Evolutionary conservation across 1,139 yeast species (phyloP).

Genomic region (Scheffersomyces segobiensis): DNA sequence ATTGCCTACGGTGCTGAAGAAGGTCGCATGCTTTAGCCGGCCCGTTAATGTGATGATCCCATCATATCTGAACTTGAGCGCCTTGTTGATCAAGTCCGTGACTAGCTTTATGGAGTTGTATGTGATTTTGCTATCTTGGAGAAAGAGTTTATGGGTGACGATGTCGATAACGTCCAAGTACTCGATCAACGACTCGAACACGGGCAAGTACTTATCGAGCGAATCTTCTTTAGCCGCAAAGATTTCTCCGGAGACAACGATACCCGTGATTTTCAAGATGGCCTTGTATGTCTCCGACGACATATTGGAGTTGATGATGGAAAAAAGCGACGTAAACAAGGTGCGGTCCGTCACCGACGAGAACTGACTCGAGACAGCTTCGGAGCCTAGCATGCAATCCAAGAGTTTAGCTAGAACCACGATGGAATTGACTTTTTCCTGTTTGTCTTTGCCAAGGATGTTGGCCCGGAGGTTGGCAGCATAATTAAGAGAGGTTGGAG

Average conservation of each 20-base stretch:
- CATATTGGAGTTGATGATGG: constrained; percentile 46
- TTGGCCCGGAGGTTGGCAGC: constrained; percentile 37
- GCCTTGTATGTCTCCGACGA: constrained; percentile 54
- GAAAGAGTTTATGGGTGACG: constrained; percentile 40
- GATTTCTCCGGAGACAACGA: constrained; percentile 46
- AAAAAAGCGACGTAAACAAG: constrained; percentile 44
- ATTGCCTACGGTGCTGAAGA: constrained; percentile 43
- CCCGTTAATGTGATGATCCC: constrained; percentile 47
- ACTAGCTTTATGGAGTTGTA: constrained; percentile 48
- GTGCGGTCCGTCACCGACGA: constrained; percentile 39
- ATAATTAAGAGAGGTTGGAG: constrained; percentile 35
- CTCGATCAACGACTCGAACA: constrained; percentile 44
- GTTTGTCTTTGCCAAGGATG: constrained; percentile 49
- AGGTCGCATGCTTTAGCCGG: constrained; percentile 46
- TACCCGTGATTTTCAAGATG: constrained; percentile 44
- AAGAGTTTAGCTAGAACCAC: constrained; percentile 55
- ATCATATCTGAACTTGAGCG: constrained; percentile 39
- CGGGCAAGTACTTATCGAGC: constrained; percentile 37
- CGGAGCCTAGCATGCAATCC: constrained; percentile 43
- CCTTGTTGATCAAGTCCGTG: constrained; percentile 45
- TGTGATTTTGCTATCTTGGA: constrained; percentile 47
- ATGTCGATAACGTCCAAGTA: constrained; percentile 45
- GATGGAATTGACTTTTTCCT: constrained; percentile 54
- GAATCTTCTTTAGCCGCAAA: constrained; percentile 36
- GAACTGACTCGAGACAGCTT: constrained; percentile 42